A percentile compares a stretch with the other conserved stretches of the same genome.
These are phyloP conservation scores for Hagleromyces aurorensis DNA, from an alignment of 805 yeast species.

Conservation along the genomic window DNA sequence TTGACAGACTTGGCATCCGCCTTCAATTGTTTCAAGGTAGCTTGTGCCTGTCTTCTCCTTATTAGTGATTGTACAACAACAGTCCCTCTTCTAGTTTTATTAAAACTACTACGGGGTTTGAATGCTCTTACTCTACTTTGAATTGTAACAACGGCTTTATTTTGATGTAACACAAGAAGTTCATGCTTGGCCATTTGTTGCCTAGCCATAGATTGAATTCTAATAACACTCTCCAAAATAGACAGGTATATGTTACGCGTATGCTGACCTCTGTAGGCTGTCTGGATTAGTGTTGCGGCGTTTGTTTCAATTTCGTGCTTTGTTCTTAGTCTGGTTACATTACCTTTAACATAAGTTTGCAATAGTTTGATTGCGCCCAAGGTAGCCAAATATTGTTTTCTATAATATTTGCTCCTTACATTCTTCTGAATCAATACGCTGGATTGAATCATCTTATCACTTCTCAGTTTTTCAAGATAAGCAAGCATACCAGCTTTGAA, in stretches of 20 bases:
- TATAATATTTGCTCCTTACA: slow-evolving; percentile 56
- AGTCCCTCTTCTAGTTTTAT: slow-evolving; percentile 44
- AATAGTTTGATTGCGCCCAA: slow-evolving; percentile 46
- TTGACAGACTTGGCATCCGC: slow-evolving; percentile 89
- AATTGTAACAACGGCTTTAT: slow-evolving; percentile 57
- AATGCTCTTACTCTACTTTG: slow-evolving; percentile 71
- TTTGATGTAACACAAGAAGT: slow-evolving; percentile 42
- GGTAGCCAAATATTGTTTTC: slow-evolving; percentile 50
- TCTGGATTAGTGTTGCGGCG: slow-evolving; percentile 73
- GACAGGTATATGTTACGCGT: slow-evolving; percentile 34
- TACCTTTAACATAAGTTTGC: slow-evolving; percentile 64
- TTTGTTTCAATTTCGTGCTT: slow-evolving; percentile 47
- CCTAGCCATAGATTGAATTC: slow-evolving; percentile 46
- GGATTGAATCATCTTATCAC: slow-evolving; percentile 63
- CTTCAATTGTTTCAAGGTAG: slow-evolving; percentile 54
- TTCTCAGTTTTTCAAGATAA: slow-evolving; percentile 73
- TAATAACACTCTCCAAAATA: slow-evolving; percentile 29
- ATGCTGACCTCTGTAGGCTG: slow-evolving; percentile 46
- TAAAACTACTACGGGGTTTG: slow-evolving; percentile 47
- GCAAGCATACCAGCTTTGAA: slow-evolving; percentile 97
- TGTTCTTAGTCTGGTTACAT: slow-evolving; percentile 46
- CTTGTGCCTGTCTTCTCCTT: slow-evolving; percentile 68
- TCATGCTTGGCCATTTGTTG: slow-evolving; percentile 46
- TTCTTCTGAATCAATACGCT: slow-evolving; percentile 84
- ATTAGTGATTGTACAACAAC: slow-evolving; percentile 68